Evolutionary conservation across 2,329 filamentous ascomycete genomes (phyloP).

Genomic region (Trichoderma sp.): DNA sequence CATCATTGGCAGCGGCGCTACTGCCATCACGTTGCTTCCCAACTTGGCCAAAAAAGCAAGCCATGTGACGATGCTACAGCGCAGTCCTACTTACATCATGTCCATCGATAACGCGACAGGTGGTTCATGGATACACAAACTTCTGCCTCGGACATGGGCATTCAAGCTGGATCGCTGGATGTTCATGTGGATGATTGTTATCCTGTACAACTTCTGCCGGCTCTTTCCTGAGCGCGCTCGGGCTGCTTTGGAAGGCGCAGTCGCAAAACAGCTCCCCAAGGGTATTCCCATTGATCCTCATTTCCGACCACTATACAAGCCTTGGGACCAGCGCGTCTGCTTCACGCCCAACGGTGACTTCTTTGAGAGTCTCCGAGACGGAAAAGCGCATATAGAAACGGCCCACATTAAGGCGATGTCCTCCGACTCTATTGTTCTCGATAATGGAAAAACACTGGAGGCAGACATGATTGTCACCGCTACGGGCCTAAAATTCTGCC

Average conservation of each 20-base stretch:
- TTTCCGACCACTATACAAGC: slow-evolving; percentile 57
- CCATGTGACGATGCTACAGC: slow-evolving; percentile 69
- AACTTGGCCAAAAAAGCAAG: slow-evolving; percentile 58
- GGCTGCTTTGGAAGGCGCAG: slow-evolving; percentile 50
- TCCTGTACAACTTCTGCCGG: slow-evolving; percentile 34
- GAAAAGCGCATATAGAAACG: slow-evolving; percentile 47
- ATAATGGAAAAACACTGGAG: slow-evolving; percentile 47
- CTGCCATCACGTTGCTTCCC: slow-evolving; percentile 66
- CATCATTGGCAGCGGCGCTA: slow-evolving; percentile 68
- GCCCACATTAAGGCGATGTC: slow-evolving; percentile 50
- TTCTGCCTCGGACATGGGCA: neutral
- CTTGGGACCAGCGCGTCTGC: slow-evolving; percentile 71
- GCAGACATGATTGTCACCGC: slow-evolving; percentile 67
- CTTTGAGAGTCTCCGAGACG: slow-evolving; percentile 43
- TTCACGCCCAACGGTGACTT: slow-evolving; percentile 52
- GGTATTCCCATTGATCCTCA: slow-evolving; percentile 53
- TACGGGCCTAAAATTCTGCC: slow-evolving; percentile 59
- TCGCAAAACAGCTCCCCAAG: slow-evolving; percentile 50
- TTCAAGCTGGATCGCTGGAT: slow-evolving; percentile 34
- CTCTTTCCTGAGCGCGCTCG: slow-evolving; percentile 42
- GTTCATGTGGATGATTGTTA: slow-evolving; percentile 48
- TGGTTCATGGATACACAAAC: neutral
- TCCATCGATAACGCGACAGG: slow-evolving; percentile 41
- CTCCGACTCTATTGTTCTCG: slow-evolving; percentile 45
- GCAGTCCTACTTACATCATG: slow-evolving; percentile 65